Base-by-base conservation (phyloP, 768 basidiomycete species). In the Tulasnella sp. region DNA sequence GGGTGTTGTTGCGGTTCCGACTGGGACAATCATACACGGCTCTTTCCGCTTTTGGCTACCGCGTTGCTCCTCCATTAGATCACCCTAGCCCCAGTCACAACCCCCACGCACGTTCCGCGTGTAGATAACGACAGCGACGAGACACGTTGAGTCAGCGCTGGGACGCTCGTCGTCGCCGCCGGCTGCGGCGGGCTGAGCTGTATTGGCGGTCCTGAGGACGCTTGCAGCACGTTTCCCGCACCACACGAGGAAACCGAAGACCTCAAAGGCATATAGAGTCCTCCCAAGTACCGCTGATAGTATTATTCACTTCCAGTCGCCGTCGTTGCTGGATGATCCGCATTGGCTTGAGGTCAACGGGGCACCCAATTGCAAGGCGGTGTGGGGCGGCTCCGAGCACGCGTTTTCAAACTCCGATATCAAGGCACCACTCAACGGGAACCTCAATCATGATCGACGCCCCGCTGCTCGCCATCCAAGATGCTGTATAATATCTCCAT, bases 21-120 rank as follows among this genome's bases (percentile, higher is more conserved):
- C 60, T 64, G 60, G 42, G 60, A 64, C 60, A 64, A 64, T 64
- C 60, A 64, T 64, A 22, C 60, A 64, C 60, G 60, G 60, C 60
- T 64, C 60, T 64, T 50, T 64, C 60, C 60, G 60, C 60, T 64
- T 64, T 14, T 64, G 60, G 60, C 31, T 24, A 64, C 31, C 60
- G 60, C 60, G 60, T 64, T n/a, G 9, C 24, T 24, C 28, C 60
- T 31, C 14, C 48, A 50, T 31, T 28, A 22, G 1, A 50, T 46
- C 46, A 20, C 18, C 48, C 22, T 7, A 64, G 60, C 60, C 60
- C 60, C 31, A 64, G 60, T 31, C 20, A 31, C 28, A 3, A 37
- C 12, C 12, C 60, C 4, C 60, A 64, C n/a, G 60, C 31, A 64
- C 24, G 20, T 64, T 7, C 31, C 60, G 24, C 31, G 60, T 22